These are phyloP conservation scores for Penicillium rolfsii DNA, from an alignment of 2,329 filamentous ascomycete genomes.

Conservation along the genomic window DNA sequence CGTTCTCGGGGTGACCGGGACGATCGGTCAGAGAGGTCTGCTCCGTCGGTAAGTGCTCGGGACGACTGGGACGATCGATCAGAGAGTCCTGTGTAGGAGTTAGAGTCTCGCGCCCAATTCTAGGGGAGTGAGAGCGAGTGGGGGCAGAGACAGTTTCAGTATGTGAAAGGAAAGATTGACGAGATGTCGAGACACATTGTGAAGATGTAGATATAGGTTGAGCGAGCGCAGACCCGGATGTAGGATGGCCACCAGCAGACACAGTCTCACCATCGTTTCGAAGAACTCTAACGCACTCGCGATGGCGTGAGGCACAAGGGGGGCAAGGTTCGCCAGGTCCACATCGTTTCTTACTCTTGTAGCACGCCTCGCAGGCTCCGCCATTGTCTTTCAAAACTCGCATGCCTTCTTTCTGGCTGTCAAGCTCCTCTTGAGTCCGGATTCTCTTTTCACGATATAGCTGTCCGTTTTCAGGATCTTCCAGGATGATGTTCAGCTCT, in stretches of 20 bases:
- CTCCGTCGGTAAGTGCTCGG: neutral
- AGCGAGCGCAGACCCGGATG: neutral
- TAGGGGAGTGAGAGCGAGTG: neutral
- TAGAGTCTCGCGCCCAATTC: neutral
- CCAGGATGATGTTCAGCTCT: slow-evolving; percentile 12
- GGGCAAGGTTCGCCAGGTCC: slow-evolving; percentile 24
- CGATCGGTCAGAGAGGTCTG: neutral
- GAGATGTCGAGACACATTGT: neutral
- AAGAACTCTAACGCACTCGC: slow-evolving; percentile 30
- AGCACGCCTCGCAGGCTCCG: slow-evolving; percentile 36
- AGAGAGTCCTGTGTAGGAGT: neutral
- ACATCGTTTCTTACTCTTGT: slow-evolving; percentile 35
- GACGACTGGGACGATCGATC: neutral
- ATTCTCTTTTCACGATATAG: slow-evolving; percentile 10
- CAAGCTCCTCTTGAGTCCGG: slow-evolving; percentile 19
- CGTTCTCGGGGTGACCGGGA: neutral
- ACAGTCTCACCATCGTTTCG: slow-evolving; percentile 7
- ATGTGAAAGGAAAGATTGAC: neutral
- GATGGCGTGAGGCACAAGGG: slow-evolving; percentile 19
- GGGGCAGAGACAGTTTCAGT: neutral
- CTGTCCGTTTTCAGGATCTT: slow-evolving; percentile 21
- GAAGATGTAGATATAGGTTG: neutral
- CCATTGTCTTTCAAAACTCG: slow-evolving; percentile 28
- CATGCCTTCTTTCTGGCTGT: slow-evolving; percentile 22
- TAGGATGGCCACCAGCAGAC: neutral